Evolutionary conservation across 2,329 filamentous ascomycete genomes (phyloP), one percentile per base, ranked within the genome.

Genomic region (Akanthomyces uredinophilus): DNA sequence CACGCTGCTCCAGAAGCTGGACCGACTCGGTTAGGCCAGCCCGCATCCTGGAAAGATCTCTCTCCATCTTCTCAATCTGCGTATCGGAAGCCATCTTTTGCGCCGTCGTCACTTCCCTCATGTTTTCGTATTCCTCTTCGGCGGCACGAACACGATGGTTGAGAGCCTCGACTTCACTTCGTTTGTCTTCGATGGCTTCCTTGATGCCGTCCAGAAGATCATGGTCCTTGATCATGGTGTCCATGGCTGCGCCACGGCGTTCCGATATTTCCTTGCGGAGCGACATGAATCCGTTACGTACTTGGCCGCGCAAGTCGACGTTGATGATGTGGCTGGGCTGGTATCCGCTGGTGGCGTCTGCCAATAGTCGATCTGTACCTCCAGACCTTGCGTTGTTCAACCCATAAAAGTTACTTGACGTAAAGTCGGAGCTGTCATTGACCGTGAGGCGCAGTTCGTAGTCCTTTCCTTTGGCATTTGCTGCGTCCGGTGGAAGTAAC

Each of bases 51-150:
- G 91, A 90, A n/a, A 99, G 80, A 74, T 99, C 93, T 76, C 96
- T 97, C 77, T 99, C 95, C 89, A 97, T 96, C 80, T 95, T 95
- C 76, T 99, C 95, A 69, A 99, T 96, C 74, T 98, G 94, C 10
- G 93, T 87, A 72, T 98, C 95, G 2, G 88, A 91, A 8, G 88
- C 89, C 72, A 94, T 85, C 77, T 96, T 96, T 73, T 96, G 92
- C 20, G 92, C 91, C 51, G 85, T 90, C 8, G 90, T 94, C 63
- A 84, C 77, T 80, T 97, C 95, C 71, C 94, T 94, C 22, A 92
- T 93, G 76, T 91, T 92, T 71, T 97, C 92, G 72, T 96, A 96
- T 72, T 97, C 93, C 70, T 96, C 91, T 73, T 96, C 90, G 0
- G 94, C 93, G 20, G 91, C 91, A 39, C 91, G 86, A 51, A 96